A percentile compares a stretch with the other conserved stretches of the same genome.
phyloP scores from a whole-genome alignment of 257 asterid species.

The Solanum bulbocastanum region DNA sequence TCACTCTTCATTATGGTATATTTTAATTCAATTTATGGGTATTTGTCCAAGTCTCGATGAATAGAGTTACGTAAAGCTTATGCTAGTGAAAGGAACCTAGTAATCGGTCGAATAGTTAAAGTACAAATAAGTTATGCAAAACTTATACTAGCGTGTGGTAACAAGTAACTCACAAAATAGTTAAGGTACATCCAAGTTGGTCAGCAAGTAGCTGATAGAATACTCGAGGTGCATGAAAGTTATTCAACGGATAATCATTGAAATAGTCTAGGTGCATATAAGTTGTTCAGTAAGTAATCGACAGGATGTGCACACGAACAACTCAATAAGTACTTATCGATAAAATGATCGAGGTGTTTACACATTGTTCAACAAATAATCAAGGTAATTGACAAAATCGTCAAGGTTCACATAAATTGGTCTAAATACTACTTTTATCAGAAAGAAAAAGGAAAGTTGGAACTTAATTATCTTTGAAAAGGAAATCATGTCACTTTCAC shows the following conservation, averaged over 20 bases:
- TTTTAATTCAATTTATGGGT: not conserved
- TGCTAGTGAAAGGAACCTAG: not conserved
- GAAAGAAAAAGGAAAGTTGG: not conserved
- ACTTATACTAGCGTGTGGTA: not conserved
- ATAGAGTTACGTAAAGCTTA: not conserved
- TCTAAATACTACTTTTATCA: not conserved
- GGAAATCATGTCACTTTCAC: not conserved
- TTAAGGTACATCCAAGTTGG: not conserved
- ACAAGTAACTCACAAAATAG: not conserved
- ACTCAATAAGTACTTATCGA: not conserved
- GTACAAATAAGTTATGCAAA: not conserved
- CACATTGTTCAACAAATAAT: not conserved
- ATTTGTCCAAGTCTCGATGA: not conserved
- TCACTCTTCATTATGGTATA: not conserved
- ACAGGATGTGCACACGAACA: not conserved
- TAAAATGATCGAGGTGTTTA: not conserved
- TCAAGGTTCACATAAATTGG: accelerated
- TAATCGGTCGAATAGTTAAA: not conserved
- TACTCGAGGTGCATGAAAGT: not conserved
- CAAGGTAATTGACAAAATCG: not conserved
- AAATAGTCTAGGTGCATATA: not conserved
- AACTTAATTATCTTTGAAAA: not conserved
- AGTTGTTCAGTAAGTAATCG: not conserved
- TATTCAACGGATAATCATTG: not conserved
- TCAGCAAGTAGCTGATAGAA: not conserved